Evolutionary conservation across 2,329 filamentous ascomycete genomes (phyloP).

Genomic region (Aspergillus transmontanensis): DNA sequence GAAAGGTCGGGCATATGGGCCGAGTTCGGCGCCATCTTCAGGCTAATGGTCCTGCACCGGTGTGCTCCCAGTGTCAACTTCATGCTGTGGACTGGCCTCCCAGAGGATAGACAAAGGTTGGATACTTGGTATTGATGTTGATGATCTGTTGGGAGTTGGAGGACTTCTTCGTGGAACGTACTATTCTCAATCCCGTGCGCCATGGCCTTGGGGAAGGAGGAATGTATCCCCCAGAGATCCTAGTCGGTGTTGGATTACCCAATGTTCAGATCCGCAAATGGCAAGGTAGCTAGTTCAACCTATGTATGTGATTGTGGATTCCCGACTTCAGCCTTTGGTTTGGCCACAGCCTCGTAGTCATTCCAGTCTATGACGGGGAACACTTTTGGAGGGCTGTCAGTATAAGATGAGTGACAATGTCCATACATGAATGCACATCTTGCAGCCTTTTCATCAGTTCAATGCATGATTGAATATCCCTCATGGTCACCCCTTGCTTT

Average conservation of each 20-base stretch:
- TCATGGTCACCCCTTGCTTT: not conserved
- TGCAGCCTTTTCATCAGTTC: not conserved
- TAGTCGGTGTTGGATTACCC: not conserved
- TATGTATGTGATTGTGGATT: not conserved
- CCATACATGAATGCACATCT: not conserved
- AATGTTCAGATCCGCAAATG: too few species aligned
- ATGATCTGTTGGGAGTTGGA: not conserved
- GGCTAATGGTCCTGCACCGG: too few species aligned
- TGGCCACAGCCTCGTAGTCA: not conserved
- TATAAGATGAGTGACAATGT: not conserved
- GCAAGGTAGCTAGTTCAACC: too few species aligned
- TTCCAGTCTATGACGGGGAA: not conserved
- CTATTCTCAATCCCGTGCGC: not conserved
- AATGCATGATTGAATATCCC: not conserved
- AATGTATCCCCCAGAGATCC: not conserved
- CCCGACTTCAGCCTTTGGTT: not conserved
- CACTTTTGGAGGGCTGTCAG: not conserved
- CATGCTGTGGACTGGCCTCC: not conserved
- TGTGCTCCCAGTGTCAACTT: too few species aligned
- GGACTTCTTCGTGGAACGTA: not conserved
- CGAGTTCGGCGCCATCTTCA: too few species aligned
- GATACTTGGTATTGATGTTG: not conserved
- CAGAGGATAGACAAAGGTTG: too few species aligned
- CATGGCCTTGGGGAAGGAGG: not conserved
- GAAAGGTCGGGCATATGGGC: accelerated